Evolutionary conservation across 2,329 filamentous ascomycete genomes (phyloP).

Genomic region (Aspergillus costaricaensis): DNA sequence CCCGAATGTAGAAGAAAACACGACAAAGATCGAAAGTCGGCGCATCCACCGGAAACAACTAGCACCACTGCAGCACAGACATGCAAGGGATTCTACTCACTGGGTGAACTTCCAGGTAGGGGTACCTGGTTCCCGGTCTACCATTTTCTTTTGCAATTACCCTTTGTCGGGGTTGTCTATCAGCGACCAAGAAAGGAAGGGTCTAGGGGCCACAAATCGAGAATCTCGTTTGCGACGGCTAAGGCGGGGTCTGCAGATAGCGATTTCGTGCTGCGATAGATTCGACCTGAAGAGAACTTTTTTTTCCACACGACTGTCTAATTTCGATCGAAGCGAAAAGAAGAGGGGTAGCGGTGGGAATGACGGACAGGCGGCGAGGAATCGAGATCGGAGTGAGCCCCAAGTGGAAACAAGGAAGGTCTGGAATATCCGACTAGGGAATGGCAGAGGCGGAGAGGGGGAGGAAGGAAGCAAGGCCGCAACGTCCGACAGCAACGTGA

Average conservation of each 20-base stretch:
- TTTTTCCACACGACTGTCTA: constrained; percentile 4
- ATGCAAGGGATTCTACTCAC: constrained; percentile 60
- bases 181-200: constrained; percentile 14
- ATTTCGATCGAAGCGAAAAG: constrained; percentile 7
- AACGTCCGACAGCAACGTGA: constrained; percentile 22
- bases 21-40: neutral
- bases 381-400: constrained; percentile 16
- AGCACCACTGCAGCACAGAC: constrained; percentile 2
- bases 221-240: constrained; percentile 11
- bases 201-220: constrained; percentile 18
- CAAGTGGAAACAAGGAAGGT: constrained; percentile 21
- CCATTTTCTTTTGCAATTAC: constrained; percentile 68
- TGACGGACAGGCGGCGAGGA: constrained; percentile 11
- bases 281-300: constrained; percentile 3
- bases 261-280: constrained; percentile 14
- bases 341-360: constrained; percentile 10
- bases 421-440: constrained; percentile 9
- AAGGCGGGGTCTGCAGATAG: constrained; percentile 22
- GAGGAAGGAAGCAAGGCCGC: constrained; percentile 20
- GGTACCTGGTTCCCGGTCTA: constrained; percentile 89
- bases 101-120: constrained; percentile 99
- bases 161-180: constrained; percentile 29
- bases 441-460: constrained; percentile 11
- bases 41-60: neutral
- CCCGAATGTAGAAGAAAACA: neutral